phyloP scores from a whole-genome alignment of 2,329 filamentous ascomycete species.

The Trichophaea hybrida region DNA sequence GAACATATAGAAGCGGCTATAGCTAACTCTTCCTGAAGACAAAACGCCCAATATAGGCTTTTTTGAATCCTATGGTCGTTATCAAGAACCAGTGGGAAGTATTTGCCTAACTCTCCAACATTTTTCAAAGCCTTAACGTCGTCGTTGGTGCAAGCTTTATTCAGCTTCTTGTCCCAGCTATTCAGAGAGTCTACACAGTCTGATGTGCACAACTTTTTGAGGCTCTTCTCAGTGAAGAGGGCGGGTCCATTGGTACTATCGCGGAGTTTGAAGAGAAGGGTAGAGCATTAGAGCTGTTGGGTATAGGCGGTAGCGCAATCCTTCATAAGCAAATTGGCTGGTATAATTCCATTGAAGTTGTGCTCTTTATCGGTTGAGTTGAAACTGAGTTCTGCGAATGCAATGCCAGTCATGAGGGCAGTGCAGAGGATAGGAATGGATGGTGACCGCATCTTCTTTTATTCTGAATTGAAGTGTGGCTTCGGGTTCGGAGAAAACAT shows the following conservation, averaged over 20 bases:
- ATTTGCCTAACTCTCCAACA: background rate
- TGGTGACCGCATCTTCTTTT: background rate
- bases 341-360: conserved; percentile 4
- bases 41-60: conserved; percentile 16
- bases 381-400: conserved; percentile 8
- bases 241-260: conserved; percentile 4
- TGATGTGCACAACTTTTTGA: conserved; percentile 6
- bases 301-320: conserved; percentile 6
- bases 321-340: background rate
- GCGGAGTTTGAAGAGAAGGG: conserved; percentile 7
- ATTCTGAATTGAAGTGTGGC: too few relatives aligned
- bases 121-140: conserved; percentile 1
- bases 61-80: conserved; percentile 9
- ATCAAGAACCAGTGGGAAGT: conserved; percentile 6
- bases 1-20: background rate
- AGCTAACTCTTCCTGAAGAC: conserved; percentile 9
- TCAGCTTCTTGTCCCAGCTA: conserved; percentile 8
- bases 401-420: background rate
- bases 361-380: conserved; percentile 5
- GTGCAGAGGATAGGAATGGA: conserved; percentile 1
- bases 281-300: conserved; percentile 3
- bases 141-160: conserved; percentile 3
- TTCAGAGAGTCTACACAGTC: conserved; percentile 11
- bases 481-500: background rate
- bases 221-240: conserved; percentile 1